Evolutionary conservation across 1,284 basidiomycete species (phyloP).

Genomic region (Grifola frondosa): DNA sequence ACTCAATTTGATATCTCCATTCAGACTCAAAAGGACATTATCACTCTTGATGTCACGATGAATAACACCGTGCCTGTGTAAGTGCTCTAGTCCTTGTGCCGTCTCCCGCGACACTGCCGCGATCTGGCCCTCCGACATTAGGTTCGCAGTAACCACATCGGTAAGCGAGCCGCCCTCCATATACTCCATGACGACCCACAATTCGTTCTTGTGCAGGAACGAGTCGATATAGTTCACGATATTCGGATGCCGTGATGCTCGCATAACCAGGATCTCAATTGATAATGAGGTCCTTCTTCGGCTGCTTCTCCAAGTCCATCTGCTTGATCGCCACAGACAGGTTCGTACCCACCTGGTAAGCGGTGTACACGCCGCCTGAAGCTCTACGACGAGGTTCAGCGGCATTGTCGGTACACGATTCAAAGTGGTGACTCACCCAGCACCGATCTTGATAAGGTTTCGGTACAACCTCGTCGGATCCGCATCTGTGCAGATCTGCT

Average conservation of each 20-base stretch:
- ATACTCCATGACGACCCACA: constrained; percentile 99
- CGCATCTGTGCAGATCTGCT: constrained; percentile 95
- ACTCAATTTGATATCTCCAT: constrained; percentile 98
- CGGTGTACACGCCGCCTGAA: constrained; percentile 97
- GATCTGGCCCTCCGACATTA: constrained; percentile 96
- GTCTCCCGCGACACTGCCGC: constrained; percentile 92
- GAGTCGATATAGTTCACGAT: constrained; percentile 99
- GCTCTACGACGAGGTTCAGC: constrained; percentile 53
- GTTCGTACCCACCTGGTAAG: constrained; percentile 94
- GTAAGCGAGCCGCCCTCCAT: constrained; percentile 96
- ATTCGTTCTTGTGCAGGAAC: constrained; percentile 94
- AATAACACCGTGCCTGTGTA: constrained; percentile 94
- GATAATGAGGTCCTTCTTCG: constrained; percentile 99
- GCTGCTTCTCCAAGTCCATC: constrained; percentile 99
- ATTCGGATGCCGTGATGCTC: constrained; percentile 92
- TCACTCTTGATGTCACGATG: constrained; percentile 99
- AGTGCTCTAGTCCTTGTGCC: constrained; percentile 86
- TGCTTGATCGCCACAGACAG: constrained; percentile 98
- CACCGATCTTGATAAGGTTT: constrained; percentile 94
- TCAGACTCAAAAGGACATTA: constrained; percentile 90
- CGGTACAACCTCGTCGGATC: constrained; percentile 95
- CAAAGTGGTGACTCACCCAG: constrained; percentile 66
- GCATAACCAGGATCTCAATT: constrained; percentile 99
- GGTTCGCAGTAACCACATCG: constrained; percentile 94
- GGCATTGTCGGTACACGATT: constrained; percentile 3